phyloP scores from a whole-genome alignment of 768 basidiomycete species.

The Amanita fuliginea region DNA sequence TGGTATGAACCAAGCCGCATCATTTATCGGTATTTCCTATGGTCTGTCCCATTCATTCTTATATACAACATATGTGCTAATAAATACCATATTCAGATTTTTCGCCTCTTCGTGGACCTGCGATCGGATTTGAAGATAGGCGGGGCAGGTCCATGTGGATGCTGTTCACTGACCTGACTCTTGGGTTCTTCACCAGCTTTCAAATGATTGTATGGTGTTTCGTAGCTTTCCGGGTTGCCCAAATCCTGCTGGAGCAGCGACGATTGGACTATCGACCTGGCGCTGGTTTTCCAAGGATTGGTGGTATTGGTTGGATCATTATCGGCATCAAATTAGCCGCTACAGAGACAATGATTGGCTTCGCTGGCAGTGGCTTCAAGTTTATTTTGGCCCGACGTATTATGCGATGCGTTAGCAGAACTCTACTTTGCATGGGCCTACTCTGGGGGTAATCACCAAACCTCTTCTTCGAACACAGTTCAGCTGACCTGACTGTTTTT shows the following conservation, averaged over 20 bases:
- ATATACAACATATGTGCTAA: neutral
- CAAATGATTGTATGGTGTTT: slow-evolving; percentile 51
- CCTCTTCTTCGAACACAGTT: neutral
- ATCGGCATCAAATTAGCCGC: slow-evolving; percentile 50
- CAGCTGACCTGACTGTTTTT: too few species aligned
- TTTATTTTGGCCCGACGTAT: slow-evolving; percentile 44
- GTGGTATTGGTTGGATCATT: slow-evolving; percentile 60
- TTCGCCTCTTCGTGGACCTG: slow-evolving; percentile 4
- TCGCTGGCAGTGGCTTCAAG: slow-evolving; percentile 42
- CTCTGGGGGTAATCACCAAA: slow-evolving; percentile 48
- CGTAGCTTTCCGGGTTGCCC: slow-evolving; percentile 45
- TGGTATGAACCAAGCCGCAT: slow-evolving; percentile 46
- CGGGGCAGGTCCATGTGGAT: slow-evolving; percentile 32
- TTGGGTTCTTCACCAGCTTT: slow-evolving; percentile 45
- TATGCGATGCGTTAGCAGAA: slow-evolving; percentile 43
- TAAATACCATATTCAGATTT: neutral
- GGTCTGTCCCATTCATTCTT: slow-evolving; percentile 27
- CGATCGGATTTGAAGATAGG: slow-evolving; percentile 30
- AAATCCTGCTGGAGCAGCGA: slow-evolving; percentile 38
- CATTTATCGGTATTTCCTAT: slow-evolving; percentile 49
- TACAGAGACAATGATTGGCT: slow-evolving; percentile 55
- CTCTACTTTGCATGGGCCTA: slow-evolving; percentile 47
- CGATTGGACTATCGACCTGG: slow-evolving; percentile 34
- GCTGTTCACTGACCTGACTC: slow-evolving; percentile 49
- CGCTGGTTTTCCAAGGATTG: slow-evolving; percentile 38